A percentile compares a stretch with the other conserved stretches of the same genome.
Evolutionary conservation across 2,329 filamentous ascomycete genomes (phyloP).

Genomic region (Leptographium flavum): DNA sequence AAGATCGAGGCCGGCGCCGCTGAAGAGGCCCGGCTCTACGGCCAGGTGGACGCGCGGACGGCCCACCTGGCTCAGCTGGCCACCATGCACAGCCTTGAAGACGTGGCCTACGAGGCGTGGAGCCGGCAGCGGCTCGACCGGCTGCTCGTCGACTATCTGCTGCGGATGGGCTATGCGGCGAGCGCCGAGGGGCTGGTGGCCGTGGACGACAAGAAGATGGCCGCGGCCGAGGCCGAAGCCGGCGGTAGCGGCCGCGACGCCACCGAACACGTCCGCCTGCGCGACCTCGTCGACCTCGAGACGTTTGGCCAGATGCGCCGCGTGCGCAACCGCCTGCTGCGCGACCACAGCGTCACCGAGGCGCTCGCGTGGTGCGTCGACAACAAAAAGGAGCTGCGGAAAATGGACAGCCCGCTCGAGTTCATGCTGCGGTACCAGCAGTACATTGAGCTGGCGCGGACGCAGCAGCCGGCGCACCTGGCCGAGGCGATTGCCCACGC

Average conservation of each 20-base stretch:
- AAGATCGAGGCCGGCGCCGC: slow-evolving; percentile 67
- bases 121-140: slow-evolving; percentile 67
- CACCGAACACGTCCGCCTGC: slow-evolving; percentile 31
- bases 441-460: slow-evolving; percentile 79
- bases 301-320: slow-evolving; percentile 73
- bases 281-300: slow-evolving; percentile 73
- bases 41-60: slow-evolving; percentile 61
- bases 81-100: slow-evolving; percentile 63
- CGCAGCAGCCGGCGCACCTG: slow-evolving; percentile 46
- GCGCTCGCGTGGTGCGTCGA: slow-evolving; percentile 84
- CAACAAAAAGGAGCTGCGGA: slow-evolving; percentile 83
- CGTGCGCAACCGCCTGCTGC: slow-evolving; percentile 56
- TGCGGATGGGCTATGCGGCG: slow-evolving; percentile 68
- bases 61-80: slow-evolving; percentile 72
- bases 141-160: slow-evolving; percentile 80
- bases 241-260: not conserved
- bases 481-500: slow-evolving; percentile 71
- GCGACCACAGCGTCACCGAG: slow-evolving; percentile 56
- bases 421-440: slow-evolving; percentile 90
- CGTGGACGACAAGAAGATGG: slow-evolving; percentile 24
- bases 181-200: slow-evolving; percentile 62
- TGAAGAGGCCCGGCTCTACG: slow-evolving; percentile 66
- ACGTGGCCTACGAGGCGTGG: slow-evolving; percentile 92
- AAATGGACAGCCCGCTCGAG: slow-evolving; percentile 78
- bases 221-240: too few species aligned